A percentile compares a stretch with the other conserved stretches of the same genome.
These are phyloP conservation scores for Tulasnella sp. DNA, from an alignment of 768 basidiomycete genomes.

Conservation along the genomic window DNA sequence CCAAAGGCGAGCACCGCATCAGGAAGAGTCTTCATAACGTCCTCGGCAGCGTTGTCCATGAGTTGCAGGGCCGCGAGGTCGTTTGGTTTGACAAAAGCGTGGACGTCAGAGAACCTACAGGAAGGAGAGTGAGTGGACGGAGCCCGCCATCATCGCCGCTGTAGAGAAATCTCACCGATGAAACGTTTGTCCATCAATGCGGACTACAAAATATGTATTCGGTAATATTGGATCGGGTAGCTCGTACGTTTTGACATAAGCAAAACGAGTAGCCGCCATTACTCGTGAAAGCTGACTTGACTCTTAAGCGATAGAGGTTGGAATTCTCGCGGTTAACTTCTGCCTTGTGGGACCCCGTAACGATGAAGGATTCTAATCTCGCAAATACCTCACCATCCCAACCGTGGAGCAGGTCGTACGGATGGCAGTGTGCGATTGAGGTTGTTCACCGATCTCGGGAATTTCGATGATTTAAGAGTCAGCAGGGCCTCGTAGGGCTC, in stretches of 20 bases:
- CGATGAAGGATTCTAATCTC: background rate
- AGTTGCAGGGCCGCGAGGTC: slow-evolving; percentile 79
- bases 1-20: slow-evolving; percentile 89
- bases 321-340: slow-evolving; percentile 1
- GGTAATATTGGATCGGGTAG: slow-evolving; percentile 82
- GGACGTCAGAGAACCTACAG: slow-evolving; percentile 74
- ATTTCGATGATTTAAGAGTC: background rate
- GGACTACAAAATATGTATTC: slow-evolving; percentile 75
- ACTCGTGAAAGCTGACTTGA: background rate
- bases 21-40: slow-evolving; percentile 74
- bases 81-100: slow-evolving; percentile 85
- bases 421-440: background rate
- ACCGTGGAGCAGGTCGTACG: background rate
- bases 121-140: background rate
- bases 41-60: slow-evolving; percentile 86
- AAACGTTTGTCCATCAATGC: slow-evolving; percentile 91
- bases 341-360: background rate
- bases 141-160: too few species aligned
- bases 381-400: background rate
- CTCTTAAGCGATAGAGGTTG: background rate
- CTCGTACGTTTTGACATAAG: slow-evolving; percentile 87
- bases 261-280: slow-evolving; percentile 93
- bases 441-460: background rate
- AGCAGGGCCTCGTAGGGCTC: background rate
- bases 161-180: slow-evolving; percentile 66